Evolutionary conservation across 495 filamentous ascomycete species (phyloP).

Genomic region (Thozetella sp.): DNA sequence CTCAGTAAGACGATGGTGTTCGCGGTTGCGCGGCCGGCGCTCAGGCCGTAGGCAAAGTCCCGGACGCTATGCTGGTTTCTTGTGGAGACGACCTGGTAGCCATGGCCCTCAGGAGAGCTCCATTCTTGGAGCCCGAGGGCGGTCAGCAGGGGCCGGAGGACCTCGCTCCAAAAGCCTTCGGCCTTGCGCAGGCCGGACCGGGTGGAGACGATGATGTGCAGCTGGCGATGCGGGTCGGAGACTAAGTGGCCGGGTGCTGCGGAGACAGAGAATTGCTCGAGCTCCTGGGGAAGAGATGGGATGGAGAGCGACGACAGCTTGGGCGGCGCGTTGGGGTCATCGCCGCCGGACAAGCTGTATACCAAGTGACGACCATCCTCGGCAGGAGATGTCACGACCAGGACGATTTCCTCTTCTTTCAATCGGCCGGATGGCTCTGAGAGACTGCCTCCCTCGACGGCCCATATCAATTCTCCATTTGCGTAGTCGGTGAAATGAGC

Average conservation of each 20-base stretch:
- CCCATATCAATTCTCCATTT: slow-evolving; percentile 14
- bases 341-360: slow-evolving; percentile 27
- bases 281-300: slow-evolving; percentile 27
- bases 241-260: slow-evolving; percentile 34
- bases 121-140: slow-evolving; percentile 8
- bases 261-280: slow-evolving; percentile 25
- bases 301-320: slow-evolving; percentile 19
- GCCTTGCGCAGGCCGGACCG: slow-evolving; percentile 71
- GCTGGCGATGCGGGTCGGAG: slow-evolving; percentile 14
- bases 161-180: slow-evolving; percentile 49
- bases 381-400: slow-evolving; percentile 17
- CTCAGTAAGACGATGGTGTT: slow-evolving; percentile 73
- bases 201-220: slow-evolving; percentile 75
- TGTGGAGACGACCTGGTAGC: slow-evolving; percentile 59
- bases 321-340: slow-evolving; percentile 21
- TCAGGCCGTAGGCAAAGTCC: slow-evolving; percentile 53
- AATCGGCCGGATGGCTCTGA: not conserved
- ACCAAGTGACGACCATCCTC: slow-evolving; percentile 23
- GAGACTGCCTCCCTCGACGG: not conserved
- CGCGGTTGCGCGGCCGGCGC: slow-evolving; percentile 42
- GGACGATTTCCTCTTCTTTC: slow-evolving; percentile 34
- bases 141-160: slow-evolving; percentile 60
- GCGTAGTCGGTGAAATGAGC: not conserved
- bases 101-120: slow-evolving; percentile 9
- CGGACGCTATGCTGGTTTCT: slow-evolving; percentile 58